Evolutionary conservation across 2,329 filamentous ascomycete genomes (phyloP).

Genomic region (Xylaria polymorpha): DNA sequence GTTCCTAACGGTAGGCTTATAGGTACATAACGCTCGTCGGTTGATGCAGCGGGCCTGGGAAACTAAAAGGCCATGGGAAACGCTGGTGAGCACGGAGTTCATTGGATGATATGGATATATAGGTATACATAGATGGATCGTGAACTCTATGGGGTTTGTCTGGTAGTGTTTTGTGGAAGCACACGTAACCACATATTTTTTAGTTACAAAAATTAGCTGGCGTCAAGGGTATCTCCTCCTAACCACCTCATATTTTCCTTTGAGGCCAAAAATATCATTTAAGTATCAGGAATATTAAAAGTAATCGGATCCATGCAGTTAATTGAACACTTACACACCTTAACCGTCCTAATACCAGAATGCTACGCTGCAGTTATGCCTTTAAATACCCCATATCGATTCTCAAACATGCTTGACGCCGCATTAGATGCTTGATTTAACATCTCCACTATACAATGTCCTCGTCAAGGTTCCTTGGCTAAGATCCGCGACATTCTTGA

Average conservation of each 20-base stretch:
- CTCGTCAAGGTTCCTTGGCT: conserved; percentile 51
- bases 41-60: conserved; percentile 78
- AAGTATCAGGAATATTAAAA: conserved; percentile 3
- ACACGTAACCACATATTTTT: conserved; percentile 6
- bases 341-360: neutral
- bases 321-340: neutral
- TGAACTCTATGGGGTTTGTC: conserved; percentile 24
- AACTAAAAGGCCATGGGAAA: conserved; percentile 75
- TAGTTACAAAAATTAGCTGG: conserved; percentile 4
- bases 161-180: conserved; percentile 21
- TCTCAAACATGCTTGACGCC: neutral
- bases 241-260: conserved; percentile 9
- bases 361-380: neutral
- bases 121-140: conserved; percentile 3
- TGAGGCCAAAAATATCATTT: neutral
- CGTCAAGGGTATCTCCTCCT: conserved; percentile 15
- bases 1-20: conserved; percentile 35
- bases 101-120: conserved; percentile 63
- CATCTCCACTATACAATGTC: conserved; percentile 51
- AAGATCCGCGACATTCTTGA: conserved; percentile 55
- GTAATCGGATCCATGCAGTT: neutral
- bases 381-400: neutral
- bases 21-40: conserved; percentile 69
- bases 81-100: conserved; percentile 73
- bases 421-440: conserved; percentile 49